phyloP scores from a whole-genome alignment of 2,329 filamentous ascomycete genomes.

The Cytospora paraplurivora region DNA sequence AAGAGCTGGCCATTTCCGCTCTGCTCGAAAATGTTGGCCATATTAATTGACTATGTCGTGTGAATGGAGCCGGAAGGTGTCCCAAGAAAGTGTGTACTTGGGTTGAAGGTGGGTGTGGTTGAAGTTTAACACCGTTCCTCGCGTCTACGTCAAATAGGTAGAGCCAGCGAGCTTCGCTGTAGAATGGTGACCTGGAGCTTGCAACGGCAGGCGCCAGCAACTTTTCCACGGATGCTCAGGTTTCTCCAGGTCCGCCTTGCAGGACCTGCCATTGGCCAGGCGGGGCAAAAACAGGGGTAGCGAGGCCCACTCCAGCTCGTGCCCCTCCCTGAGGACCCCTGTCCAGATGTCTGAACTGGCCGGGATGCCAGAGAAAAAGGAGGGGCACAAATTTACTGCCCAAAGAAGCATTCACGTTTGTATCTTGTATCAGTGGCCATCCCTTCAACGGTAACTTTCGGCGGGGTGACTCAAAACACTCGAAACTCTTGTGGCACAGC shows the following conservation, averaged over 20 bases:
- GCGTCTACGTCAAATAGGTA: constrained; percentile 12
- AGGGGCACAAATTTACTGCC: constrained; percentile 8
- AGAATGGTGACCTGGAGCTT: neutral
- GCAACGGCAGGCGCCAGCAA: constrained; percentile 8
- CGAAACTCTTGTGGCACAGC: neutral
- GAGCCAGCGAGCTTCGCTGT: constrained; percentile 7
- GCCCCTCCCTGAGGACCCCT: constrained; percentile 6
- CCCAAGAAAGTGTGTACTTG: constrained; percentile 9
- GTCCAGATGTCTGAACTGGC: neutral
- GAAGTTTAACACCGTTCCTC: constrained; percentile 18
- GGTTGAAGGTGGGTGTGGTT: constrained; percentile 13
- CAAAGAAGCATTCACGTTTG: constrained; percentile 2
- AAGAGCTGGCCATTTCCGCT: constrained; percentile 95
- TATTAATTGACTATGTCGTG: constrained; percentile 42
- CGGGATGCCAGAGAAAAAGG: neutral
- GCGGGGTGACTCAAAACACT: constrained; percentile 14
- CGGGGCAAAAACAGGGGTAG: constrained; percentile 1
- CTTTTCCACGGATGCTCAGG: constrained; percentile 19
- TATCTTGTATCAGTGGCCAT: neutral
- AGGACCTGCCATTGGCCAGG: constrained; percentile 13
- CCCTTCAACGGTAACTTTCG: neutral
- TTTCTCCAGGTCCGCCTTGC: constrained; percentile 6
- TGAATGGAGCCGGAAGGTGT: constrained; percentile 1
- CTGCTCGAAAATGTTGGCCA: constrained; percentile 97
- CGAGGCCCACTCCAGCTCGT: constrained; percentile 10